These are phyloP conservation scores for Pleoardoris graminearum DNA, from an alignment of 2,329 filamentous ascomycete species.

Conservation along the genomic window DNA sequence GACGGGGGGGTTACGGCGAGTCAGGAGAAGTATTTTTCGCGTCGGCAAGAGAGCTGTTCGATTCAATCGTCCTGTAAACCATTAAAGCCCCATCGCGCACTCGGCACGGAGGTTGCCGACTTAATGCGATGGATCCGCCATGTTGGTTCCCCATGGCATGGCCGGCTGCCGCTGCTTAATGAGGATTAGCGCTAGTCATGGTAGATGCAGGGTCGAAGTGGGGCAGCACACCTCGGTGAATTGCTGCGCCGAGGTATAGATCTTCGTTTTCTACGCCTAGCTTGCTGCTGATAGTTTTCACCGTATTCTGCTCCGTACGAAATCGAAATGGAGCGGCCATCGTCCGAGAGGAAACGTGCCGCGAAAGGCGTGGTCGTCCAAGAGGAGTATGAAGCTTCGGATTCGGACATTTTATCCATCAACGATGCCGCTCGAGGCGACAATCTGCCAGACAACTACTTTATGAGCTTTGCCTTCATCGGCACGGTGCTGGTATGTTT, in stretches of 20 bases:
- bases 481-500: slow-evolving; percentile 12
- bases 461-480: slow-evolving; percentile 13
- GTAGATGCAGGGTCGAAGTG: background rate
- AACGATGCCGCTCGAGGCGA: slow-evolving; percentile 18
- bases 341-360: background rate
- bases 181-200: background rate
- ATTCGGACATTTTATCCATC: slow-evolving; percentile 14
- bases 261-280: background rate
- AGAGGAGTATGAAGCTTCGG: slow-evolving; percentile 7
- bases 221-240: background rate
- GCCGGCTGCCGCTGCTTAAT: background rate
- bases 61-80: background rate
- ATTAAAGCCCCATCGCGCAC: background rate
- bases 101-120: background rate
- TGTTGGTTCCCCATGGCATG: slow-evolving; percentile 6
- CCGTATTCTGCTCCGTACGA: background rate
- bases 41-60: slow-evolving; percentile 1
- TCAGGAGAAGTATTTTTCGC: background rate
- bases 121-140: slow-evolving; percentile 3
- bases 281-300: background rate
- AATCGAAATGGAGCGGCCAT: slow-evolving; percentile 5
- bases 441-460: slow-evolving; percentile 15
- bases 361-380: slow-evolving; percentile 11
- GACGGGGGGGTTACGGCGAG: background rate
- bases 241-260: background rate